Evolutionary conservation across 805 yeast genomes (phyloP), one percentile per base, ranked within the genome.

Genomic region (Sugiyamaella qingdaonensis): DNA sequence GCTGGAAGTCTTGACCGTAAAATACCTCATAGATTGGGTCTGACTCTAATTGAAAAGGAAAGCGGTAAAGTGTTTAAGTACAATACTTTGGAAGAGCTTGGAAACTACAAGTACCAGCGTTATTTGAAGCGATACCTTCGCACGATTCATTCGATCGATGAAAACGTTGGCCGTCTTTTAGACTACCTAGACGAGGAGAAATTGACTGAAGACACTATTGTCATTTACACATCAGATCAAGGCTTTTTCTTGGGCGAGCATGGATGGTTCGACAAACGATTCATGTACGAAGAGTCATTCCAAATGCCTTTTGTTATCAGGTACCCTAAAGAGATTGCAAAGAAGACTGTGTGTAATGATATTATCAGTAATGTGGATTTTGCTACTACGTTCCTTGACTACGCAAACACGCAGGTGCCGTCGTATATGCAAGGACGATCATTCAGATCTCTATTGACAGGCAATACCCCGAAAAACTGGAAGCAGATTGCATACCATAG

Each of bases 401-500:
- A 24, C 10, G 48, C 48, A 21, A 36, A 36, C 10, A 8, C 29
- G 36, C 19, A 52, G 16, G 39, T 18, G 29, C 51, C 49, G 21
- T 41, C 24, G 14, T 49, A 43, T 19, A 35, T 49, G 50, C 44
- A 47, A 24, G 50, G 50, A 9, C 13, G n/a, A 9, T 33, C 50
- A 10, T 29, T 47, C 29, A n/a, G 27, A 9, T 9, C 10, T 8
- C 32, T 36, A 9, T 33, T 36, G 10, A n/a, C 9, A 21, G 42
- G 31, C 7, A 36, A 14, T 2, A 9, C 34, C 2, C 13, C 34
- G 14, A 10, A 7, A 33, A 32, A 31, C 49, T 16, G 45, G 16
- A 51, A 32, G 13, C 52, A 52, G 36, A 54, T 52, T 1, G 54
- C 52, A 8, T 52, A 50, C 9, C 49, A 45, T 14, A 18, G 48